phyloP scores from a whole-genome alignment of 225 moss, liverwort and hornwort species.

The Pseudoscleropodium purum region DNA sequence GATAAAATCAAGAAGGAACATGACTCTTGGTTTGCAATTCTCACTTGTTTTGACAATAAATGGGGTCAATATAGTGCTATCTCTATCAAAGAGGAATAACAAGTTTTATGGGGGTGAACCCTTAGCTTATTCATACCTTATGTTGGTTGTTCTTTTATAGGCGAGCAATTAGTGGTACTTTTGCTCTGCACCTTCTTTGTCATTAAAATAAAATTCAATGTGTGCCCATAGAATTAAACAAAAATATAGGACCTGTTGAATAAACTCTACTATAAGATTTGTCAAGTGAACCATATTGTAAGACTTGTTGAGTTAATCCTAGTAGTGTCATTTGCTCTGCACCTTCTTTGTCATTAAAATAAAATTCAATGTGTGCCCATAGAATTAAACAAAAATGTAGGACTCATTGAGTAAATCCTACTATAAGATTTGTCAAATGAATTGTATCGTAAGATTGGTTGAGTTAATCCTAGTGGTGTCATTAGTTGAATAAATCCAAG shows the following conservation, averaged over 20 bases:
- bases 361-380: neutral
- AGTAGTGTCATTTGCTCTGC: neutral
- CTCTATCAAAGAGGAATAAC: neutral
- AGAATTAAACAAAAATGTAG: neutral
- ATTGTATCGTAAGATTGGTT: neutral
- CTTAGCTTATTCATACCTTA: neutral
- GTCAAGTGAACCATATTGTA: neutral
- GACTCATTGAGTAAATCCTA: accelerated
- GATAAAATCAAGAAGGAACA: neutral
- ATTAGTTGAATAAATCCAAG: neutral
- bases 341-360: accelerated
- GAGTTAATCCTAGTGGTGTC: neutral
- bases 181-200: neutral
- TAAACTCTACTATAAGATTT: neutral
- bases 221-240: neutral
- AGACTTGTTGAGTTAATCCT: neutral
- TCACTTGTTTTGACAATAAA: neutral
- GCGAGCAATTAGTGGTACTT: neutral
- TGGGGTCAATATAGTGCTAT: neutral
- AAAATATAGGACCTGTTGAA: accelerated
- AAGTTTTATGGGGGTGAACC: neutral
- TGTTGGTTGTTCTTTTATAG: neutral
- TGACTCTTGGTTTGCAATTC: accelerated
- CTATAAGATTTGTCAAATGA: neutral
- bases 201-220: neutral